Conservation (phyloP, 225 moss, liverwort and hornwort genomes). For the Ulota crispa region DNA sequence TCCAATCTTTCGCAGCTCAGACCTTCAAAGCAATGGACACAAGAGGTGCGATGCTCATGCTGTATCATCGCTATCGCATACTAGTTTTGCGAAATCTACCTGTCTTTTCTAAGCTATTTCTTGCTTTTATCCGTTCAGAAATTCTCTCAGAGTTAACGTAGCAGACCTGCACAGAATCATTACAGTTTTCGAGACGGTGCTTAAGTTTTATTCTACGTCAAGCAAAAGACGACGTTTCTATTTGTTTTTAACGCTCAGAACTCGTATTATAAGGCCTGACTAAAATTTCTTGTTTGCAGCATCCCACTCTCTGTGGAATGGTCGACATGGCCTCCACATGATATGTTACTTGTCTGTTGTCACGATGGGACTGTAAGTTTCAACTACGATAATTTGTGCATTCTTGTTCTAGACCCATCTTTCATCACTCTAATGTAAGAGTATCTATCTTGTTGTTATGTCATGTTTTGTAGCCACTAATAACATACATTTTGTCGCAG, state of each 20-base stretch:
- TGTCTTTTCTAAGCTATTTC: not conserved
- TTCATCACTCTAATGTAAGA: not conserved
- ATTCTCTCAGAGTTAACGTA: constrained; percentile 15
- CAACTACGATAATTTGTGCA: not conserved
- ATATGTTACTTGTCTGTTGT: constrained; percentile 85
- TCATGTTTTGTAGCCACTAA: constrained; percentile 6
- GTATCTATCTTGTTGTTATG: not conserved
- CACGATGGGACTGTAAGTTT: constrained; percentile 90
- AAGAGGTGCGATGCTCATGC: constrained; percentile 61
- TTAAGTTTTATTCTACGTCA: not conserved
- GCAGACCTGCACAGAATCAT: not conserved
- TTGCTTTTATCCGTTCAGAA: not conserved
- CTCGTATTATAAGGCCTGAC: constrained; percentile 16
- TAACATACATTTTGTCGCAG: constrained; percentile 40
- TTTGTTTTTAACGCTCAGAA: constrained; percentile 1
- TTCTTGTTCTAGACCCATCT: not conserved
- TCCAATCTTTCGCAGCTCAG: constrained; percentile 71
- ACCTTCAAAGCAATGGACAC: constrained; percentile 76
- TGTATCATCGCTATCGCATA: not conserved
- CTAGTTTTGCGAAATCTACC: not conserved
- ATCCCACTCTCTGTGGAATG: constrained; percentile 92
- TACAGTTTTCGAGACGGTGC: not conserved
- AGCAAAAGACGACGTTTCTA: not conserved
- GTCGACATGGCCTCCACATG: constrained; percentile 92
- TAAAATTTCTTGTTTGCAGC: constrained; percentile 44